Evolutionary conservation across 345 rosid species (phyloP).

Genomic region (Brassica carinata): DNA sequence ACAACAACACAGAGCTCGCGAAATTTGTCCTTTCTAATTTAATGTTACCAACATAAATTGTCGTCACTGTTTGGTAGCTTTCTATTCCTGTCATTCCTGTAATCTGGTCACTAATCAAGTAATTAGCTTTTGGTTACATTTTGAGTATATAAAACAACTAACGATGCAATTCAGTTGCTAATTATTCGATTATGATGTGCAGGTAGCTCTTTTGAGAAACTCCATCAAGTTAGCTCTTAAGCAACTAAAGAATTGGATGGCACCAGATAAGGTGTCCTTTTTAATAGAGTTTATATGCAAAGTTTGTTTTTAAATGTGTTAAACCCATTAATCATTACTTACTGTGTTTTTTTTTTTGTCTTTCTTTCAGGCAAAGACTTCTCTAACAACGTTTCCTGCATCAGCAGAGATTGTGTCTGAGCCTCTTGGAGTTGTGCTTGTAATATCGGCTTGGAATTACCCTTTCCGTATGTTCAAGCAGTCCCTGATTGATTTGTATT

Average conservation of each 20-base stretch:
- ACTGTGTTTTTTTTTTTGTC: background rate
- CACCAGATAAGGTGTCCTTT: slow-evolving; percentile 64
- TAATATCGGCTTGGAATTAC: slow-evolving; percentile 97
- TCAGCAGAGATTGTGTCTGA: slow-evolving; percentile 90
- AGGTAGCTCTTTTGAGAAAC: slow-evolving; percentile 65
- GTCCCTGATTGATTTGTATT: background rate
- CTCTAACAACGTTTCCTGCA: slow-evolving; percentile 79
- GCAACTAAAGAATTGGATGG: slow-evolving; percentile 78
- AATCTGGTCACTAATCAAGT: background rate
- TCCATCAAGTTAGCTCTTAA: slow-evolving; percentile 63
- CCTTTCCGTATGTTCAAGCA: slow-evolving; percentile 67
- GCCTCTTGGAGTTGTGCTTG: slow-evolving; percentile 86
- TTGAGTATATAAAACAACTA: background rate
- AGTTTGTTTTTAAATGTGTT: background rate
- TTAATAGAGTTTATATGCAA: slow-evolving; percentile 1
- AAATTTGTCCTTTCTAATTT: background rate
- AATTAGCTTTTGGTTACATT: background rate
- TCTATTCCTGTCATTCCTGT: background rate
- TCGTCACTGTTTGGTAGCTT: background rate
- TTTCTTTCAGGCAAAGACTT: slow-evolving; percentile 67
- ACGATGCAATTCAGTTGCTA: background rate
- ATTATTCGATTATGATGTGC: slow-evolving; percentile 33
- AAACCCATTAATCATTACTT: background rate
- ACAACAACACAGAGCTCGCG: background rate
- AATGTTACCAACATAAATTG: slow-evolving; percentile 1